Evolutionary conservation across 805 yeast species (phyloP), one percentile per base, ranked within the genome.

Genomic region (Henningerozyma blattae): DNA sequence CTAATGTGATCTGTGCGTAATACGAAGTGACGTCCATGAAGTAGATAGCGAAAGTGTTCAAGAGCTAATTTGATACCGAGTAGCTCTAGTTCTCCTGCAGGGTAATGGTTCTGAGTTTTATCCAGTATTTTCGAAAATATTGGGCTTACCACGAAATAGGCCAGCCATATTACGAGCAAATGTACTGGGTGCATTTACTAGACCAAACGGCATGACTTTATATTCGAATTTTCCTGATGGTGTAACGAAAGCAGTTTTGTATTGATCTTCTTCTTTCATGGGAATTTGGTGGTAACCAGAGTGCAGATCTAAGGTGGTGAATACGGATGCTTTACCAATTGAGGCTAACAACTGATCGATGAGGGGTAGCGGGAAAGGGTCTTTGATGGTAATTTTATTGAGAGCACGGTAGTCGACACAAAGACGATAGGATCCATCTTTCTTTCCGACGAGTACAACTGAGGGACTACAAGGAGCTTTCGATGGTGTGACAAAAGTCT

Each of bases 141-240:
- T n/a, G n/a, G 22, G 13, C 15, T 37, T 15, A 16, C 34, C 41
- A 8, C 44, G 34, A 34, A 43, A 40, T 2, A 43, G 13, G 17
- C 37, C 43, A n/a, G 46, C 35, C 47, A 45, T 45, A 27, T 40
- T 39, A 3, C 45, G 18, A 5, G 42, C 35, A 30, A 47, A 45
- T 1, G 47, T 44, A 15, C 37, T 32, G 4, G 46, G 46, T 3
- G 46, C 44, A 25, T 43, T 42, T 3, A 31, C 32, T 8, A 38
- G 20, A 3, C 48, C 48, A 33, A 47, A 36, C 1, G 44, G 48
- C 47, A 46, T 43, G 2, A 40, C 47, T 15, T 30, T 34, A 18
- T 37, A 43, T 26, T 39, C 37, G 16, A 37, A 38, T 22, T 44
- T 34, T 15, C 45, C 45, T 12, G 24, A 19, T 13, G 39, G 39